These are phyloP conservation scores for Mallotus repandus DNA, from an alignment of 441 rosid genomes.

Conservation along the genomic window DNA sequence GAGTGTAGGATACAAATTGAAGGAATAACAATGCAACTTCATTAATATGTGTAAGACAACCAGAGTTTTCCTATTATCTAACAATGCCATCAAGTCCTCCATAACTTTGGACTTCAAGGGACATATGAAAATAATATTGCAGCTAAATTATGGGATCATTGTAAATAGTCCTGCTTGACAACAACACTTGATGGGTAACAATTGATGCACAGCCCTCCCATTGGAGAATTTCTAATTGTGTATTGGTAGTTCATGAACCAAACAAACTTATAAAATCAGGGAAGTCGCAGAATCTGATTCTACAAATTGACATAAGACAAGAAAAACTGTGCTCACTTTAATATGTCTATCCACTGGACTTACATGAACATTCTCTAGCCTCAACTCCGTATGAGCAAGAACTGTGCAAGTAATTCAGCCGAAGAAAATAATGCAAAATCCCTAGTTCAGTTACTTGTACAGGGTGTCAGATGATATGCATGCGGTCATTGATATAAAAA, in stretches of 20 bases:
- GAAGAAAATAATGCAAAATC: slow-evolving; percentile 19
- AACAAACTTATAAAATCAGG: no score
- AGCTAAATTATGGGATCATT: background rate
- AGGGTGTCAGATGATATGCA: background rate
- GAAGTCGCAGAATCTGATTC: background rate
- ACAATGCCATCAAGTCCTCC: background rate
- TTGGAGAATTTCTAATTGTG: background rate
- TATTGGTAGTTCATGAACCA: background rate
- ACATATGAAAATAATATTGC: background rate
- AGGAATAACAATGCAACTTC: background rate
- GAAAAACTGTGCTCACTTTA: slow-evolving; percentile 50
- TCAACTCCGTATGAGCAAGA: slow-evolving; percentile 96
- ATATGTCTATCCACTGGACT: slow-evolving; percentile 96
- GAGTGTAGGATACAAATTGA: background rate
- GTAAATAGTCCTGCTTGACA: background rate
- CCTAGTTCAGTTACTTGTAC: background rate
- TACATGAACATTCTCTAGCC: slow-evolving; percentile 92
- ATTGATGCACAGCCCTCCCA: background rate
- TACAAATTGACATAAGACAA: background rate
- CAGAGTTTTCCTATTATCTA: background rate
- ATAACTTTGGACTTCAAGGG: background rate
- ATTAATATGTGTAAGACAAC: background rate
- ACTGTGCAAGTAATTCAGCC: slow-evolving; percentile 97
- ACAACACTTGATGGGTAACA: background rate
- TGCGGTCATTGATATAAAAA: background rate